A percentile compares a stretch with the other conserved stretches of the same genome.
phyloP scores from a whole-genome alignment of 169 alveolate genomes.

The Theileria sp. region DNA sequence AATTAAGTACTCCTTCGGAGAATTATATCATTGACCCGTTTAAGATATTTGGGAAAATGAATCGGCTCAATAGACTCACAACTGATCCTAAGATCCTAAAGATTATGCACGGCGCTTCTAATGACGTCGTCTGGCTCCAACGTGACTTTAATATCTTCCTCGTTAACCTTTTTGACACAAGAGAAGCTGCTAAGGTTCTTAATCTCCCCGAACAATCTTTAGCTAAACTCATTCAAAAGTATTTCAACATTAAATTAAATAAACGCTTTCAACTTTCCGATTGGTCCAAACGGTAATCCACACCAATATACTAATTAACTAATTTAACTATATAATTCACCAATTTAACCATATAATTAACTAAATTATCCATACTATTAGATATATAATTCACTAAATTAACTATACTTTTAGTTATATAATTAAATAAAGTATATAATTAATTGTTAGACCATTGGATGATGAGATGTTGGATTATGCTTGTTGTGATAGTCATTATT shows the following conservation, averaged over 20 bases:
- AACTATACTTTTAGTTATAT: neutral
- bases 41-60: slow-evolving; percentile 75
- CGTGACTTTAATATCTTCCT: slow-evolving; percentile 93
- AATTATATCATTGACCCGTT: slow-evolving; percentile 92
- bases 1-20: slow-evolving; percentile 84
- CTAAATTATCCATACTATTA: neutral
- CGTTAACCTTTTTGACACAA: slow-evolving; percentile 93
- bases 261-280: slow-evolving; percentile 89
- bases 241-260: slow-evolving; percentile 83
- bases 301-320: neutral
- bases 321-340: neutral
- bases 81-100: slow-evolving; percentile 91
- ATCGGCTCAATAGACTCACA: slow-evolving; percentile 82
- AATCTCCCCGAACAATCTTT: slow-evolving; percentile 77
- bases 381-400: neutral
- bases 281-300: slow-evolving; percentile 79
- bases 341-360: neutral
- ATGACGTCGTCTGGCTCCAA: slow-evolving; percentile 90
- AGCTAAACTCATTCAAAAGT: slow-evolving; percentile 68
- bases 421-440: too few relatives aligned
- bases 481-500: slow-evolving; percentile 89
- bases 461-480: slow-evolving; percentile 89
- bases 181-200: slow-evolving; percentile 87
- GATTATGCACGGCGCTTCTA: slow-evolving; percentile 91
- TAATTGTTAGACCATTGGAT: slow-evolving; percentile 81